Evolutionary conservation across 768 basidiomycete genomes (phyloP).

Genomic region (Mycena rosella): DNA sequence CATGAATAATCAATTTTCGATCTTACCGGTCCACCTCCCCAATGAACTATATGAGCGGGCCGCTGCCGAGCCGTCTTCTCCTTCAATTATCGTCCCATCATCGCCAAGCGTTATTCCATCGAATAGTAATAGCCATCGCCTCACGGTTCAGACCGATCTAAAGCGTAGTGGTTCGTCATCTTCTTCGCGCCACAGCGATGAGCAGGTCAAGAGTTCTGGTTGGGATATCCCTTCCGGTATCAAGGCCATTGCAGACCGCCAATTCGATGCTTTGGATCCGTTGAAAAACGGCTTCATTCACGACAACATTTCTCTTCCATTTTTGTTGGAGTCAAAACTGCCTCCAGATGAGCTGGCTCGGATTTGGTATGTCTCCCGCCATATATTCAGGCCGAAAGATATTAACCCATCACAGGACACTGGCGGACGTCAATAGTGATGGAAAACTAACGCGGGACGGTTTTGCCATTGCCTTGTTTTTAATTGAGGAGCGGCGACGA

Average conservation of each 20-base stretch:
- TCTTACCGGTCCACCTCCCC: conserved; percentile 57
- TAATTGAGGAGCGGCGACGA: conserved; percentile 61
- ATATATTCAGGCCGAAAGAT: too few relatives aligned
- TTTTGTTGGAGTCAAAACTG: conserved; percentile 62
- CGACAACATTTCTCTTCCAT: conserved; percentile 65
- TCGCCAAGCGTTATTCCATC: background rate
- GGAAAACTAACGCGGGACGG: conserved; percentile 61
- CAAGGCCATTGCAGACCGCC: conserved; percentile 56
- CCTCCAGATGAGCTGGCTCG: conserved; percentile 56
- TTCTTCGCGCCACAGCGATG: conserved; percentile 29
- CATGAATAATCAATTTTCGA: conserved; percentile 57
- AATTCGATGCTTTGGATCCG: conserved; percentile 61
- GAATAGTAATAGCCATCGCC: background rate
- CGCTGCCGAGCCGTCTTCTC: conserved; percentile 31
- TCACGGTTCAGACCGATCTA: conserved; percentile 12
- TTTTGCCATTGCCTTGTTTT: conserved; percentile 66
- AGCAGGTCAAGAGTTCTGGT: conserved; percentile 12
- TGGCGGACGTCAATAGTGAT: conserved; percentile 60
- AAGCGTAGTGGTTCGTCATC: conserved; percentile 6
- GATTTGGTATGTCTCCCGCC: conserved; percentile 55
- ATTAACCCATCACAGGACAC: conserved; percentile 51
- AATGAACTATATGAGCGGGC: conserved; percentile 61
- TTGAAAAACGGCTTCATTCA: conserved; percentile 56
- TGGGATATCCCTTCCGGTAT: conserved; percentile 61
- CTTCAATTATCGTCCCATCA: conserved; percentile 9